phyloP scores from a whole-genome alignment of 306 rosid species.

The Cucumis hystrix region DNA sequence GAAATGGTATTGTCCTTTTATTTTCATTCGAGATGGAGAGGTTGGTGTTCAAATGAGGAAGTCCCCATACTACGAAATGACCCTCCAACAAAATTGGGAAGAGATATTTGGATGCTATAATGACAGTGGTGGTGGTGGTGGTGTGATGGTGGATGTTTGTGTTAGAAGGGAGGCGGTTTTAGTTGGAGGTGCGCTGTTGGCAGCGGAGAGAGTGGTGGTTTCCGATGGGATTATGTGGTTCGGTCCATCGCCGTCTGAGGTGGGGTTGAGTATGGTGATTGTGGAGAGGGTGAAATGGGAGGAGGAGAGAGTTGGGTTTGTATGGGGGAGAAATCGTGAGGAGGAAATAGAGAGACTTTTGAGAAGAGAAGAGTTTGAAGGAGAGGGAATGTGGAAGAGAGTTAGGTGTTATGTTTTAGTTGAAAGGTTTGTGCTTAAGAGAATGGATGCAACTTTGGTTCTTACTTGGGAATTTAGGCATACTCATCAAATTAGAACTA shows the following conservation, averaged over 20 bases:
- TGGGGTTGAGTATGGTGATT: conserved; percentile 37
- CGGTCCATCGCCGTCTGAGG: conserved; percentile 18
- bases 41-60: conserved; percentile 28
- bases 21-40: conserved; percentile 49
- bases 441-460: conserved; percentile 4
- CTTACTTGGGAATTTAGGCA: conserved; percentile 29
- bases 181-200: conserved; percentile 4
- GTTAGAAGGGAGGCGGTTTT: conserved; percentile 29
- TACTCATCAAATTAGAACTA: conserved; percentile 29
- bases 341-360: conserved; percentile 10
- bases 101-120: conserved; percentile 21
- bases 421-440: conserved; percentile 38
- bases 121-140: background rate
- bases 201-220: conserved; percentile 8
- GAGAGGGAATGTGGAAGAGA: conserved; percentile 21
- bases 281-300: conserved; percentile 51
- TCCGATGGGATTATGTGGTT: conserved; percentile 36
- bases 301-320: conserved; percentile 19
- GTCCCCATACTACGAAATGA: conserved; percentile 48
- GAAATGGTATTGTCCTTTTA: conserved; percentile 64
- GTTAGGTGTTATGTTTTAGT: conserved; percentile 34
- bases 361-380: conserved; percentile 37
- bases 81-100: conserved; percentile 59
- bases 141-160: conserved; percentile 31
- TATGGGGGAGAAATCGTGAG: conserved; percentile 16